phyloP scores from a whole-genome alignment of 2,329 filamentous ascomycete genomes.

The Colletotrichum zoysiae region DNA sequence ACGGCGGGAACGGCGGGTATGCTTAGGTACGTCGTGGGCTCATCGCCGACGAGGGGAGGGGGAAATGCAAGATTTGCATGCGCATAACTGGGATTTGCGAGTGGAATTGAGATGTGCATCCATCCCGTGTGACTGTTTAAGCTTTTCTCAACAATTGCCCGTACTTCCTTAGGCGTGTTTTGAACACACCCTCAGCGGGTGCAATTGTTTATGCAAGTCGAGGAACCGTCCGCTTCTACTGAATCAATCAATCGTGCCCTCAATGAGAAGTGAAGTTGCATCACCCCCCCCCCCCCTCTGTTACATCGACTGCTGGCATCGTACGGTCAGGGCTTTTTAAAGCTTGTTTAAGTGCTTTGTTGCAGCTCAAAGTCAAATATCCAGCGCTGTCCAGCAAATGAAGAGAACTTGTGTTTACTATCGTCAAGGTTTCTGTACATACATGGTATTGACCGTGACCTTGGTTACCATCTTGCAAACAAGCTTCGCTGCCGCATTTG shows the following conservation, averaged over 20 bases:
- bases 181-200: not conserved
- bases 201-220: not conserved
- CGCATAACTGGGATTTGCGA: not conserved
- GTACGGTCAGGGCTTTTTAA: not conserved
- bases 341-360: not conserved
- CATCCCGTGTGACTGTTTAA: not conserved
- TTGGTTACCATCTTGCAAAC: too few species aligned
- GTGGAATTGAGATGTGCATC: not conserved
- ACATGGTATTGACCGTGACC: too few species aligned
- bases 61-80: not conserved
- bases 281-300: too few species aligned
- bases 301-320: not conserved
- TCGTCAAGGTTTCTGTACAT: not conserved
- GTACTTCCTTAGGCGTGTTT: not conserved
- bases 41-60: not conserved
- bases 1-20: not conserved
- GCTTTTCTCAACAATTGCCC: not conserved
- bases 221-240: not conserved
- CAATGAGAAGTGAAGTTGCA: not conserved
- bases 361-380: not conserved
- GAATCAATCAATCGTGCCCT: too few species aligned
- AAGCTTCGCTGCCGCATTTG: too few species aligned
- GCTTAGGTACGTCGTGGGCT: slow-evolving; percentile 21
- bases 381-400: not conserved
- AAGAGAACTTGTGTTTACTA: too few species aligned